Conservation (phyloP, 192 early-diverging fungal species). For the Allomyces javanicus region DNA sequence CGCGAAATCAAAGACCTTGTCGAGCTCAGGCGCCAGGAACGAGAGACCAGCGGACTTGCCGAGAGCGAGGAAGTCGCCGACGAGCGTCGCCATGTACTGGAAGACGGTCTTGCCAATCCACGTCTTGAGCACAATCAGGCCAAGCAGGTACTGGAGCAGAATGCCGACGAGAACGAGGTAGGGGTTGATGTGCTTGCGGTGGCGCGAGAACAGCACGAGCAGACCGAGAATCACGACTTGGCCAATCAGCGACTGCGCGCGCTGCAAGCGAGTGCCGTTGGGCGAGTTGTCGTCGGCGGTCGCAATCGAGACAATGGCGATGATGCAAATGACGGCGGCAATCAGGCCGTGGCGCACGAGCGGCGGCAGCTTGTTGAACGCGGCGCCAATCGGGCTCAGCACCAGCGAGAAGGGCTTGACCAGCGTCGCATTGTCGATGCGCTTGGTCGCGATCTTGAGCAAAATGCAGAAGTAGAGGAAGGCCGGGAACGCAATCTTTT, state of each 20-base stretch:
- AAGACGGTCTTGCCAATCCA: constrained; percentile 51
- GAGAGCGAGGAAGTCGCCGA: constrained; percentile 40
- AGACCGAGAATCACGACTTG: constrained; percentile 30
- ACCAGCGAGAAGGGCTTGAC: not conserved
- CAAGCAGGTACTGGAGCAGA: constrained; percentile 57
- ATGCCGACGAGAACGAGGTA: constrained; percentile 48
- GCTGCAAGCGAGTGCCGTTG: constrained; percentile 36
- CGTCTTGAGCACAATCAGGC: constrained; percentile 56
- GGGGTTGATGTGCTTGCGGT: constrained; percentile 48
- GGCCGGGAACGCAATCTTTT: not conserved
- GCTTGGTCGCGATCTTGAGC: not conserved
- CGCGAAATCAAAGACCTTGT: constrained; percentile 30
- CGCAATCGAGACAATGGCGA: constrained; percentile 33
- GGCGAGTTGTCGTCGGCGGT: constrained; percentile 22
- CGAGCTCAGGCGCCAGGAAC: constrained; percentile 43
- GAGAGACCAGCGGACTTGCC: constrained; percentile 37
- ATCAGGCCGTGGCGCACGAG: not conserved
- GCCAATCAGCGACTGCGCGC: constrained; percentile 57
- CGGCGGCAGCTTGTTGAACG: not conserved
- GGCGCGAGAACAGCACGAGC: constrained; percentile 31
- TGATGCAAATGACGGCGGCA: constrained; percentile 8
- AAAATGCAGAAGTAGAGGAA: not conserved
- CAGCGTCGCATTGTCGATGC: not conserved
- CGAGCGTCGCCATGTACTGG: constrained; percentile 36
- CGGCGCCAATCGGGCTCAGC: not conserved